A percentile compares a stretch with the other conserved stretches of the same genome.
These are phyloP conservation scores for Blastomyces gilchristii DNA, from an alignment of 2,329 filamentous ascomycete genomes.

Conservation along the genomic window DNA sequence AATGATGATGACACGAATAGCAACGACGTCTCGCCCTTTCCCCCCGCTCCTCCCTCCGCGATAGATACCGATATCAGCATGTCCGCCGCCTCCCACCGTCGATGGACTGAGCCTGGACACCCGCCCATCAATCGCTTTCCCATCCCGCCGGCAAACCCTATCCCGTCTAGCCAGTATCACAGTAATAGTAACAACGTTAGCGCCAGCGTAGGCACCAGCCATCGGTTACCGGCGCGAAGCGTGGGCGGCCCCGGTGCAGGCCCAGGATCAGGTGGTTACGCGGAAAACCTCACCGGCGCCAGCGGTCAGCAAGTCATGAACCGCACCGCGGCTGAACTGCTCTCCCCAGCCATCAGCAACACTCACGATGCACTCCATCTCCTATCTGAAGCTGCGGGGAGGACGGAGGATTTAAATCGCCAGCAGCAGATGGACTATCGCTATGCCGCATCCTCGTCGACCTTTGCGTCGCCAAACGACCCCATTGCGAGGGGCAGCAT, in stretches of 20 bases:
- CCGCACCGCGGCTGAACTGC: slow-evolving; percentile 48
- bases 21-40: background rate
- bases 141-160: background rate
- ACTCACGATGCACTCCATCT: slow-evolving; percentile 88
- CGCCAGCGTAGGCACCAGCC: background rate
- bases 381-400: slow-evolving; percentile 68
- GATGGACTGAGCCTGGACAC: slow-evolving; percentile 12
- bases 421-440: slow-evolving; percentile 39
- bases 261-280: slow-evolving; percentile 8
- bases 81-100: slow-evolving; percentile 7
- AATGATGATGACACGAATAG: background rate
- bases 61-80: slow-evolving; percentile 10
- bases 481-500: slow-evolving; percentile 28
- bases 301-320: slow-evolving; percentile 48
- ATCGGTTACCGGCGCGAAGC: background rate
- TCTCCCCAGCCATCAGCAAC: slow-evolving; percentile 65
- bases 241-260: background rate
- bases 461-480: slow-evolving; percentile 30
- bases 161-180: background rate
- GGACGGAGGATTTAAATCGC: slow-evolving; percentile 41
- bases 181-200: background rate
- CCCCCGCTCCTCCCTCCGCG: background rate
- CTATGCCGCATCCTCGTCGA: slow-evolving; percentile 30
- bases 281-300: background rate
- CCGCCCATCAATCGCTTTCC: background rate